Evolutionary conservation across 495 filamentous ascomycete genomes (phyloP).

Genomic region (Physcia stellaris): DNA sequence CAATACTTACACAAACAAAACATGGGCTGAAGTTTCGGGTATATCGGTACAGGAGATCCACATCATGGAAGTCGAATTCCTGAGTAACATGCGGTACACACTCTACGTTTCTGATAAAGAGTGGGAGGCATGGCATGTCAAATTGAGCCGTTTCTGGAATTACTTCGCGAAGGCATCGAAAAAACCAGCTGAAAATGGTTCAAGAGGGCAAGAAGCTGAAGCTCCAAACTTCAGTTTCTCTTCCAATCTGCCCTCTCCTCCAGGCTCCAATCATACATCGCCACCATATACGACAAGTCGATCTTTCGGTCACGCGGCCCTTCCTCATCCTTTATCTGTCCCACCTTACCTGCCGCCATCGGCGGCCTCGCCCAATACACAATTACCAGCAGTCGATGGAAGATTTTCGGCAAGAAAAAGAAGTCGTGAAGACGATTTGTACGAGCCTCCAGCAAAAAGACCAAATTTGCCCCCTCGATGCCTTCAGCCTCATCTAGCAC

Average conservation of each 20-base stretch:
- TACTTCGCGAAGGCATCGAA: slow-evolving; percentile 59
- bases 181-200: slow-evolving; percentile 11
- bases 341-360: slow-evolving; percentile 25
- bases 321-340: slow-evolving; percentile 23
- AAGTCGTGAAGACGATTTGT: slow-evolving; percentile 44
- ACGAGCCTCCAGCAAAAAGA: slow-evolving; percentile 60
- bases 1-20: slow-evolving; percentile 99
- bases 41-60: slow-evolving; percentile 94
- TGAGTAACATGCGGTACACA: slow-evolving; percentile 96
- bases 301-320: slow-evolving; percentile 14
- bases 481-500: slow-evolving; percentile 17
- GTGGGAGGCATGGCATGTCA: slow-evolving; percentile 78
- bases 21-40: slow-evolving; percentile 95
- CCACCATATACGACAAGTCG: slow-evolving; percentile 21
- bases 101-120: slow-evolving; percentile 68
- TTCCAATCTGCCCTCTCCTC: slow-evolving; percentile 39
- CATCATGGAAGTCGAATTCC: slow-evolving; percentile 98
- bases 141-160: slow-evolving; percentile 60
- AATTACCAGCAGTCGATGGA: slow-evolving; percentile 34
- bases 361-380: slow-evolving; percentile 37
- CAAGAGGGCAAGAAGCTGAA: slow-evolving; percentile 1
- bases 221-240: neutral
- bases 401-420: slow-evolving; percentile 45
- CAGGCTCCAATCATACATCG: slow-evolving; percentile 29
- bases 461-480: slow-evolving; percentile 22